Base-by-base conservation (phyloP, 495 filamentous ascomycete genomes). In the Penicillium waksmanii region DNA sequence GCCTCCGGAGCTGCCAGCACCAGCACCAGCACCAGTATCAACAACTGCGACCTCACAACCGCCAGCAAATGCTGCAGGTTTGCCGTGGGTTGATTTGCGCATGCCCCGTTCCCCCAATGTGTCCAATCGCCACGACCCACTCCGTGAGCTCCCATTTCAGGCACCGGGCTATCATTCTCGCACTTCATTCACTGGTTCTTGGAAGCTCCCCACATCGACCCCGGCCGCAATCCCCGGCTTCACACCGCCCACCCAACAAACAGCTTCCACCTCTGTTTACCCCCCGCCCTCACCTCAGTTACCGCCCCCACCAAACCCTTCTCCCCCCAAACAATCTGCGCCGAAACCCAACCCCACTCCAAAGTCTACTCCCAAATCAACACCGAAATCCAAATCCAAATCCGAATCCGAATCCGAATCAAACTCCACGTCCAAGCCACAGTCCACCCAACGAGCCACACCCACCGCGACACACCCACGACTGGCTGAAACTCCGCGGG, bases 1-100 rank as follows among this genome's bases (percentile, higher is more conserved):
- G 3, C 61, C 57, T 18, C 25, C 56, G 15, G 51, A 54, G 19
- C n/a, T 23, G n/a, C 54, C 36, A 53, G 42, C 47, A 54, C 51
- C 40, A 36, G 15, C 47, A 56, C 42, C 38, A 49, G 38, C 21
- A 56, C 44, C 17, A 47, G 40, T 7, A 46, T 17, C 42, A 46
- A 17, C 42, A 46, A 38, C 11, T 4, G 36, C 12, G 12, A n/a
- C 36, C 1, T 38, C 10, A 3, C 42, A 35, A 52, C 27, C 48
- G 34, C 21, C 18, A 9, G 15, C 42, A 46, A 46, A 17, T 17
- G 8, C 9, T 0, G 15, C 42, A 7, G 8, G 17, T 44, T 9
- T 19, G 4, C 42, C 42, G 8, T 44, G 15, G 42, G 15, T 44
- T 17, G 42, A 44, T 44, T 17, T 44, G 42, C 42, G 5, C 36